These are phyloP conservation scores for Phytophthora europaea DNA, from an alignment of 352 stramenopile species.

Conservation along the genomic window DNA sequence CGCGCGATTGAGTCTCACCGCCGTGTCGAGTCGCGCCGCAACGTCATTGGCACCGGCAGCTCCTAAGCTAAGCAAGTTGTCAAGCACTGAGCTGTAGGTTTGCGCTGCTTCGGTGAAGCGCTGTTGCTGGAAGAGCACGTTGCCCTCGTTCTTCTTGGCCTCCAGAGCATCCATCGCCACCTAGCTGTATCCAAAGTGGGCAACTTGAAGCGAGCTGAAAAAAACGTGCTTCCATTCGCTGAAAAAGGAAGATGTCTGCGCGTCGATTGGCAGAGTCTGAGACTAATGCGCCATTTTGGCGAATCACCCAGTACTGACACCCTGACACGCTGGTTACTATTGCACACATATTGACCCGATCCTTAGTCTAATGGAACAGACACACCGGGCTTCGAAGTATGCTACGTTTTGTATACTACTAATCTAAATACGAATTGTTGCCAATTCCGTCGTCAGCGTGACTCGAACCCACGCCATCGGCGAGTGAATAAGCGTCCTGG, in stretches of 20 bases:
- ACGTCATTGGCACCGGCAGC: neutral
- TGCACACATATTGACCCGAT: slow-evolving; percentile 90
- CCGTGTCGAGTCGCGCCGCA: slow-evolving; percentile 45
- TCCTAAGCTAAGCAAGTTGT: slow-evolving; percentile 5
- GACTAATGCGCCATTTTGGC: slow-evolving; percentile 52
- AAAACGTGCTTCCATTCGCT: slow-evolving; percentile 11
- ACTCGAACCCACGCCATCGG: slow-evolving; percentile 69
- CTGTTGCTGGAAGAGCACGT: slow-evolving; percentile 62
- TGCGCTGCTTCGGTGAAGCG: slow-evolving; percentile 53
- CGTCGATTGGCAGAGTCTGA: slow-evolving; percentile 91
- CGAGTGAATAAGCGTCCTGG: neutral
- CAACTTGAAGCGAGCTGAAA: slow-evolving; percentile 8
- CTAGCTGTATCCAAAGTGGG: neutral
- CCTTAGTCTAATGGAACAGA: slow-evolving; percentile 93
- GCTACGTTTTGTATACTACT: slow-evolving; percentile 38
- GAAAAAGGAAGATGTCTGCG: slow-evolving; percentile 52
- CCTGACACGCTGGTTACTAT: slow-evolving; percentile 77
- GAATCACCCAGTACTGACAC: slow-evolving; percentile 86
- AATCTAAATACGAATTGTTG: slow-evolving; percentile 26
- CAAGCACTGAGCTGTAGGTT: slow-evolving; percentile 57
- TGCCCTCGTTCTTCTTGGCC: slow-evolving; percentile 66
- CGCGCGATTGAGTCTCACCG: slow-evolving; percentile 75
- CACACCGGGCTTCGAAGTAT: slow-evolving; percentile 92
- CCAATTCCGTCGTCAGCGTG: slow-evolving; percentile 28
- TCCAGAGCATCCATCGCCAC: slow-evolving; percentile 45